Base-by-base conservation (phyloP, 441 rosid species). In the Theobroma grandiflorum region DNA sequence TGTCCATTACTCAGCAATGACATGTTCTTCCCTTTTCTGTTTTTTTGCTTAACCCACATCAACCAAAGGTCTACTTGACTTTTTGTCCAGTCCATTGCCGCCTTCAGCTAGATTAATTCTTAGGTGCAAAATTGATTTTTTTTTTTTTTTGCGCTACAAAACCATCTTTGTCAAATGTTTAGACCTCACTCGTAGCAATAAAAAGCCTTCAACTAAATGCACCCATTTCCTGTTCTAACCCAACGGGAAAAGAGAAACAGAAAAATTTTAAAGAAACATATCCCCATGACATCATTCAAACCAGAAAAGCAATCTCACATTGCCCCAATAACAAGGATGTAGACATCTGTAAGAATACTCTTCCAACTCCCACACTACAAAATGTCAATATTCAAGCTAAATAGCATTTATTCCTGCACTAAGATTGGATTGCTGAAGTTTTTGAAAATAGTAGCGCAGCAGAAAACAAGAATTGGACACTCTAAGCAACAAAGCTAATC, bases 261-360 rank as follows among this genome's bases (percentile, higher is more conserved):
- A 15, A 74, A 26, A 58, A 45, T 10, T 8, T 75, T 61, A 71
- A 71, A 71, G 26, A 47, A 69, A 16, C 47, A 73, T 73, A 55
- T 38, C 49, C 49, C 9, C 52, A 22, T 12, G 66, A 42, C 22
- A 73, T 7, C 77, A 57, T 14, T 52, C 22, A 75, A 63, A 47
- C 58, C 26, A 61, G 31, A 75, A 62, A 75, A 61, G 78, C n/a
- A 75, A 22, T 62, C 11, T 75, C 31, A 47, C 18, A 43, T 55
- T 75, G 26, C 55, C 55, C 22, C 69, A 75, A 75, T 57, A 58
- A 59, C 57, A 31, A 61, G n/a, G 77, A 31, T 14, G 15, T 20
- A 38, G 38, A 57, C 52, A 73, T 22, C 40, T 58, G 22, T 26
- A 40, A 42, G 67, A 74, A 58, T 55, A 58, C 33, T 15, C 12